Percentiles rank a stretch among this genome's conserved stretches.
Evolutionary conservation across 345 rosid genomes (phyloP).

Genomic region (Cardamine chenopodiifolia): DNA sequence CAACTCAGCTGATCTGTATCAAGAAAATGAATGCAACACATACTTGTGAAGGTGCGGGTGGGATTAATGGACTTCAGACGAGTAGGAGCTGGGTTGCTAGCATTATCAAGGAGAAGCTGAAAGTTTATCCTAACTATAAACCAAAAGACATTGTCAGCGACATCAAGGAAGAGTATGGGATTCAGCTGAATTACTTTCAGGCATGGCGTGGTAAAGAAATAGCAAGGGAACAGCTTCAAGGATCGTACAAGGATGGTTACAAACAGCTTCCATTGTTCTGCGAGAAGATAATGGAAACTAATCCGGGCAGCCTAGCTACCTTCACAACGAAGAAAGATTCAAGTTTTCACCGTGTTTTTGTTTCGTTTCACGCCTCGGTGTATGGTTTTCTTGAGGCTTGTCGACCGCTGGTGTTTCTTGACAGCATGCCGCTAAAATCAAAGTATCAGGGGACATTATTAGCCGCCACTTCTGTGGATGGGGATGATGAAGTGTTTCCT

Average conservation of each 20-base stretch:
- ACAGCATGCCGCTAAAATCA: conserved; percentile 75
- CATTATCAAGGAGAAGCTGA: conserved; percentile 87
- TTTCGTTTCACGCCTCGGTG: conserved; percentile 80
- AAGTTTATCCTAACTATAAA: conserved; percentile 78
- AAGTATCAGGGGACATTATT: conserved; percentile 88
- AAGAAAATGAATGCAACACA: conserved; percentile 89
- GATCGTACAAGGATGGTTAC: conserved; percentile 90
- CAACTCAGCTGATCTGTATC: conserved; percentile 86
- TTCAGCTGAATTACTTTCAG: conserved; percentile 86
- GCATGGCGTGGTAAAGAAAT: conserved; percentile 99
- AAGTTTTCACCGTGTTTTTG: conserved; percentile 89
- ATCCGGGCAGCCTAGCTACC: conserved; percentile 84
- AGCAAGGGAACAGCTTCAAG: conserved; percentile 95
- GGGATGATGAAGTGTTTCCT: conserved; percentile 77
- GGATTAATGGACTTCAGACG: conserved; percentile 76
- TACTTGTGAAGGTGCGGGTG: conserved; percentile 81
- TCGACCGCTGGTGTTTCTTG: conserved; percentile 90
- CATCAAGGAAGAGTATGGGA: conserved; percentile 84
- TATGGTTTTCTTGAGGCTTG: conserved; percentile 80
- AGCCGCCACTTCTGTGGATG: conserved; percentile 90
- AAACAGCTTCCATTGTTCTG: conserved; percentile 77
- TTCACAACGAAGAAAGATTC: conserved; percentile 90
- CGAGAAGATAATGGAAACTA: conserved; percentile 79
- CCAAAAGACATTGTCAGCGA: conserved; percentile 92
- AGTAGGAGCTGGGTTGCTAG: conserved; percentile 96